phyloP scores from a whole-genome alignment of 768 basidiomycete genomes.

The Hirschioporus abietinus region DNA sequence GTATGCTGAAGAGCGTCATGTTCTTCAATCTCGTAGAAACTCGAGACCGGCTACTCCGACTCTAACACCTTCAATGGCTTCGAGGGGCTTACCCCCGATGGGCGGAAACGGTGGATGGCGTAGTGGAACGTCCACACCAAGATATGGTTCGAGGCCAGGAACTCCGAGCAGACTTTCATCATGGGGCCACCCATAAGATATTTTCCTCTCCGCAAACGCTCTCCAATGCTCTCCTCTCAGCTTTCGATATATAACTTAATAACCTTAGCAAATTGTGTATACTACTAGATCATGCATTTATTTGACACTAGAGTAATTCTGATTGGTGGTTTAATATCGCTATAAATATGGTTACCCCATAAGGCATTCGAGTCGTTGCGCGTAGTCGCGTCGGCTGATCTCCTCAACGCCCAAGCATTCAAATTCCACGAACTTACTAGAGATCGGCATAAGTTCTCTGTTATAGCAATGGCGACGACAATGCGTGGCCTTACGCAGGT shows the following conservation, averaged over 20 bases:
- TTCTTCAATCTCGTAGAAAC: slow-evolving; percentile 49
- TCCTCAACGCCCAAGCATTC: neutral
- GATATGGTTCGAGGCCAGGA: slow-evolving; percentile 51
- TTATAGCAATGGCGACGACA: slow-evolving; percentile 65
- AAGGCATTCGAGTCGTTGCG: neutral
- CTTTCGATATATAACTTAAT: slow-evolving; percentile 1
- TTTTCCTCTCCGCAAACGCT: neutral
- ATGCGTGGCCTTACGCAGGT: slow-evolving; percentile 95
- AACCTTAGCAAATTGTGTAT: neutral
- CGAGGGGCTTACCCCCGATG: slow-evolving; percentile 28
- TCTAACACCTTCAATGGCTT: slow-evolving; percentile 41
- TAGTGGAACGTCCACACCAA: slow-evolving; percentile 60
- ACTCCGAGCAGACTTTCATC: slow-evolving; percentile 56
- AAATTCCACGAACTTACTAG: neutral
- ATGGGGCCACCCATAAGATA: slow-evolving; percentile 20
- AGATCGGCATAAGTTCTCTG: neutral
- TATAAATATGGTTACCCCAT: neutral
- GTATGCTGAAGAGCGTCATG: slow-evolving; percentile 61
- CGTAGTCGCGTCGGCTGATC: neutral
- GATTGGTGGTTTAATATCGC: neutral
- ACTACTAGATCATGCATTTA: neutral
- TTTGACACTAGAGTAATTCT: neutral
- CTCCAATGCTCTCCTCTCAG: neutral
- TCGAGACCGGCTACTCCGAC: slow-evolving; percentile 66
- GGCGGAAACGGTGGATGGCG: slow-evolving; percentile 24